Percentiles rank a stretch among this genome's conserved stretches.
phyloP scores from a whole-genome alignment of 2,329 filamentous ascomycete genomes.

The Botrytis deweyae region DNA sequence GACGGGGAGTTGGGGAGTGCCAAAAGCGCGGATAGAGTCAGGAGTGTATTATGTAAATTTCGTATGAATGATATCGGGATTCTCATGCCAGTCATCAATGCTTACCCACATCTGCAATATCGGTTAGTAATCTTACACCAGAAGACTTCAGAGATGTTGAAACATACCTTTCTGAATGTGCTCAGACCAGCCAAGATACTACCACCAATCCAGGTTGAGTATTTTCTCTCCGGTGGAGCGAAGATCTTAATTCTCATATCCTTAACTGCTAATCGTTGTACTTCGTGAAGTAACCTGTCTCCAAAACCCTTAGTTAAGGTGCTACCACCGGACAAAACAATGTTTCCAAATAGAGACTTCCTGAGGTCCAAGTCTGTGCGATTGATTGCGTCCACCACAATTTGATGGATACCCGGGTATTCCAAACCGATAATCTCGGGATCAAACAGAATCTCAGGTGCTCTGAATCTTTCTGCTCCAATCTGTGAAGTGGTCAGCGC shows the following conservation, averaged over 20 bases:
- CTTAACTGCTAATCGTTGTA: constrained; percentile 91
- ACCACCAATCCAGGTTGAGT: constrained; percentile 98
- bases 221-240: constrained; percentile 94
- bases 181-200: constrained; percentile 95
- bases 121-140: constrained; percentile 25
- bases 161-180: constrained; percentile 91
- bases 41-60: constrained; percentile 71
- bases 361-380: constrained; percentile 93
- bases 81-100: constrained; percentile 99
- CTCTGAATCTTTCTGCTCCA: constrained; percentile 90
- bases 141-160: not conserved
- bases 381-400: constrained; percentile 93
- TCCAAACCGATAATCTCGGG: constrained; percentile 96
- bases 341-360: constrained; percentile 92
- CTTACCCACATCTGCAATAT: constrained; percentile 91
- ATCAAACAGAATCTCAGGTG: constrained; percentile 95
- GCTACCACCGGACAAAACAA: constrained; percentile 92
- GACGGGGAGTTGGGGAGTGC: not conserved
- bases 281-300: constrained; percentile 85
- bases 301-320: constrained; percentile 97
- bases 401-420: constrained; percentile 96
- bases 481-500: constrained; percentile 53
- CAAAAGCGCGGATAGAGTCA: not conserved
- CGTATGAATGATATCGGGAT: constrained; percentile 97
- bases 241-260: constrained; percentile 99